Conservation (phyloP, 768 basidiomycete genomes). For the Lentinula raphanica region DNA sequence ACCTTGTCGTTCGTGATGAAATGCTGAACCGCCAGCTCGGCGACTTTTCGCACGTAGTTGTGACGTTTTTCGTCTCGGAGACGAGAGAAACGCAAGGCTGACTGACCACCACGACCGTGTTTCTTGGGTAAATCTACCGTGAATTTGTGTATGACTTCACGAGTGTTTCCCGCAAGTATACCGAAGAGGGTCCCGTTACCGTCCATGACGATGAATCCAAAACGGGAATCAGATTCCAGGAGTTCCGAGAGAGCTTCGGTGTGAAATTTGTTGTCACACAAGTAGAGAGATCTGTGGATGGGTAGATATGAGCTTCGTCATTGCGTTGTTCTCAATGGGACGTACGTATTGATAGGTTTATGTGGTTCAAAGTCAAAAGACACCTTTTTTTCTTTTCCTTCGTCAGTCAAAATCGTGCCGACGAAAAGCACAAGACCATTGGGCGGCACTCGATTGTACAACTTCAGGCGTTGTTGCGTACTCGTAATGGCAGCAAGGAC, state of each 20-base stretch:
- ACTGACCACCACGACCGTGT: conserved; percentile 99
- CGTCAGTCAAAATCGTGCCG: conserved; percentile 95
- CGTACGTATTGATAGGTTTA: conserved; percentile 97
- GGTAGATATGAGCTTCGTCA: background rate
- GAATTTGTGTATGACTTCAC: conserved; percentile 97
- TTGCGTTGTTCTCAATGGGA: conserved; percentile 10
- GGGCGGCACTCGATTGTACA: conserved; percentile 93
- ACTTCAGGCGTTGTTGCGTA: conserved; percentile 94
- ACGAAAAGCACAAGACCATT: conserved; percentile 98
- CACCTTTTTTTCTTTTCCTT: conserved; percentile 99
- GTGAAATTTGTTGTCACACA: conserved; percentile 99
- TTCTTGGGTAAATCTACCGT: conserved; percentile 99
- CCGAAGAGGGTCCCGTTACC: conserved; percentile 97
- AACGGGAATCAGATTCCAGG: conserved; percentile 93
- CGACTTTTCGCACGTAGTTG: conserved; percentile 99
- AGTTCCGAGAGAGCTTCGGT: conserved; percentile 96
- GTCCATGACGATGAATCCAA: conserved; percentile 99
- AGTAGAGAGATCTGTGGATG: conserved; percentile 77
- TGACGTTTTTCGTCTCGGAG: conserved; percentile 98
- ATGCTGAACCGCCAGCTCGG: conserved; percentile 94
- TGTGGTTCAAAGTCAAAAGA: conserved; percentile 98
- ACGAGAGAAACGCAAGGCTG: conserved; percentile 98
- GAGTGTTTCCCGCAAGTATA: conserved; percentile 92
- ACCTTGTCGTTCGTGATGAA: conserved; percentile 98
- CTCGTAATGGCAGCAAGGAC: conserved; percentile 97